These are phyloP conservation scores for Physaria fendleri DNA, from an alignment of 345 rosid genomes.

Conservation along the genomic window DNA sequence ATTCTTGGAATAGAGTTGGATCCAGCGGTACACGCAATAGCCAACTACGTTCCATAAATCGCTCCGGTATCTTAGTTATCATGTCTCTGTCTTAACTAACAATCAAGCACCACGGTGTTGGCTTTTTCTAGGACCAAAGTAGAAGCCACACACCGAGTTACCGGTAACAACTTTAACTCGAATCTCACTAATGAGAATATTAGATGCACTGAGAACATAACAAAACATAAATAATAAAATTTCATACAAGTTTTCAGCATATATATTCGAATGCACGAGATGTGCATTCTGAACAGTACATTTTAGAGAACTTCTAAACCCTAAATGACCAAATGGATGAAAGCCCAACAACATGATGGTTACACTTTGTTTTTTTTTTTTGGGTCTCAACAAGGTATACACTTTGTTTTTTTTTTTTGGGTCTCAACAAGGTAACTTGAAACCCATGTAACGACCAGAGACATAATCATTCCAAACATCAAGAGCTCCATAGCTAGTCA, in stretches of 20 bases:
- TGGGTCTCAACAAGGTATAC: slow-evolving; percentile 48
- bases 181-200: too few relatives aligned
- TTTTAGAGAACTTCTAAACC: not conserved
- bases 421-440: slow-evolving; percentile 50
- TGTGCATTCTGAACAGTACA: slow-evolving; percentile 26
- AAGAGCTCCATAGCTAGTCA: slow-evolving; percentile 51
- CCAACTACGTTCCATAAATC: too few relatives aligned
- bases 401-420: not conserved
- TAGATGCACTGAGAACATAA: too few relatives aligned
- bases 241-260: slow-evolving; percentile 16
- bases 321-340: not conserved
- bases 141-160: too few relatives aligned
- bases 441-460: slow-evolving; percentile 60
- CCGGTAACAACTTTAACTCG: too few relatives aligned
- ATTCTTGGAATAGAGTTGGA: too few relatives aligned
- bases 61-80: too few relatives aligned
- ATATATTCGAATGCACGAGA: slow-evolving; percentile 34
- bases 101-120: too few relatives aligned
- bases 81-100: too few relatives aligned
- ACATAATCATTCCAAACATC: slow-evolving; percentile 48
- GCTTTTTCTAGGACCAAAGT: too few relatives aligned
- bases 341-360: slow-evolving; percentile 9
- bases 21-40: too few relatives aligned
- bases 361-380: slow-evolving; percentile 4
- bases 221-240: too few relatives aligned